These are phyloP conservation scores for Inonotus hispidus DNA, from an alignment of 1,284 basidiomycete genomes.

Conservation along the genomic window DNA sequence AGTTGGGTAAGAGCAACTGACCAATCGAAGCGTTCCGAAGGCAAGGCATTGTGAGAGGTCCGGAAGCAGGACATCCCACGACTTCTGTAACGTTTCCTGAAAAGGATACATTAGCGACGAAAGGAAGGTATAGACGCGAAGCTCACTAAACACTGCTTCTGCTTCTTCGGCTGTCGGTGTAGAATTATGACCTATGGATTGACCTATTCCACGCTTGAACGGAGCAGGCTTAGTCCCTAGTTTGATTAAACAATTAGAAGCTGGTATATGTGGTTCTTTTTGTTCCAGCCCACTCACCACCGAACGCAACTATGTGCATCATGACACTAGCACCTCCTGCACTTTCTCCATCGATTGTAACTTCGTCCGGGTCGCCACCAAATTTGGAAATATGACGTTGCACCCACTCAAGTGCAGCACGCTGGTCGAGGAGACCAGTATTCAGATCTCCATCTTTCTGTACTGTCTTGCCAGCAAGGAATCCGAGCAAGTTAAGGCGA, in stretches of 20 bases:
- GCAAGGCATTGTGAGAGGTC: constrained; percentile 31
- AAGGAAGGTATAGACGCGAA: background rate
- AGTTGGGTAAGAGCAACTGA: constrained; percentile 14
- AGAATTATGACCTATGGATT: constrained; percentile 41
- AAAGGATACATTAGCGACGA: constrained; percentile 13
- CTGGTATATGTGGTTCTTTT: constrained; percentile 2
- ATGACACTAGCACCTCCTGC: constrained; percentile 40
- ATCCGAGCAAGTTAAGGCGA: constrained; percentile 49
- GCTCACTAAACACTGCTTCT: constrained; percentile 31
- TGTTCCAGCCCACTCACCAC: constrained; percentile 26
- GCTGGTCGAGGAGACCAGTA: constrained; percentile 41
- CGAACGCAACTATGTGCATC: constrained; percentile 39
- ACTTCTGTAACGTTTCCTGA: constrained; percentile 30
- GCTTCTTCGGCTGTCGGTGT: constrained; percentile 29
- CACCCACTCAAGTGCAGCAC: constrained; percentile 43
- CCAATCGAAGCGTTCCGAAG: constrained; percentile 37
- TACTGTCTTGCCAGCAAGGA: constrained; percentile 38
- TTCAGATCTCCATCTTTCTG: constrained; percentile 34
- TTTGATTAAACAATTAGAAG: background rate
- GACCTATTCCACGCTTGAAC: constrained; percentile 36
- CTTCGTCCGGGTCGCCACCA: constrained; percentile 37
- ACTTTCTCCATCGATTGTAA: constrained; percentile 42
- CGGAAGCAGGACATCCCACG: constrained; percentile 32
- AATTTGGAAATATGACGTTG: constrained; percentile 39
- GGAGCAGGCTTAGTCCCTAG: constrained; percentile 33